Conservation (phyloP, 306 rosid genomes). For the Dryas alaskensis region DNA sequence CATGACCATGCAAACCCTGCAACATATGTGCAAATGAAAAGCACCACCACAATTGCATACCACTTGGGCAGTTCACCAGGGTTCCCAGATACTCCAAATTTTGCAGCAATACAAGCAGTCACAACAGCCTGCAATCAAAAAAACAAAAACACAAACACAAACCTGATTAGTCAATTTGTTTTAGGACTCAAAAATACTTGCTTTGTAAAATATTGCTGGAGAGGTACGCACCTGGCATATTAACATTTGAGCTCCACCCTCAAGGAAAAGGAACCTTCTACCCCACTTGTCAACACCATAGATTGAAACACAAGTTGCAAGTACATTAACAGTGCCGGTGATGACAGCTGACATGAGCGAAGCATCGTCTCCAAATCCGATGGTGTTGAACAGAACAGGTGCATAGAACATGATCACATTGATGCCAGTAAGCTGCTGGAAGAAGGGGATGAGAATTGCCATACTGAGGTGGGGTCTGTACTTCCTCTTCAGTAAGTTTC, state of each 20-base stretch:
- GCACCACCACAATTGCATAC: slow-evolving; percentile 85
- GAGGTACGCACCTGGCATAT: slow-evolving; percentile 64
- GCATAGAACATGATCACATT: slow-evolving; percentile 95
- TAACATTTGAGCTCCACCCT: slow-evolving; percentile 82
- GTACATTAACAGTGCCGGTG: slow-evolving; percentile 70
- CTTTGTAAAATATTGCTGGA: not conserved
- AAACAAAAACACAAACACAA: not conserved
- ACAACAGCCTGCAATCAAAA: slow-evolving; percentile 40
- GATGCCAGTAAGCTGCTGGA: slow-evolving; percentile 86
- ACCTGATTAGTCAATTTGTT: too few relatives aligned
- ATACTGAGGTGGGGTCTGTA: slow-evolving; percentile 78
- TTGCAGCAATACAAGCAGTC: slow-evolving; percentile 65
- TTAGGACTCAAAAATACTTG: not conserved
- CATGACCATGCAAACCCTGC: slow-evolving; percentile 97
- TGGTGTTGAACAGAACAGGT: slow-evolving; percentile 68
- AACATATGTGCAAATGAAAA: slow-evolving; percentile 84
- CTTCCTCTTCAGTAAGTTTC: slow-evolving; percentile 52
- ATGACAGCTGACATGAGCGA: slow-evolving; percentile 94
- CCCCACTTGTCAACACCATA: slow-evolving; percentile 93
- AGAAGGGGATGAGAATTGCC: slow-evolving; percentile 70
- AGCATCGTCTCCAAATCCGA: slow-evolving; percentile 62
- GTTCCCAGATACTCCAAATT: slow-evolving; percentile 64
- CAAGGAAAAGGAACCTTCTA: slow-evolving; percentile 74
- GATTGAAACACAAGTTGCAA: slow-evolving; percentile 68
- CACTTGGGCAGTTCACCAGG: slow-evolving; percentile 75